phyloP scores from a whole-genome alignment of 441 rosid genomes.

The Geranium incanum region DNA sequence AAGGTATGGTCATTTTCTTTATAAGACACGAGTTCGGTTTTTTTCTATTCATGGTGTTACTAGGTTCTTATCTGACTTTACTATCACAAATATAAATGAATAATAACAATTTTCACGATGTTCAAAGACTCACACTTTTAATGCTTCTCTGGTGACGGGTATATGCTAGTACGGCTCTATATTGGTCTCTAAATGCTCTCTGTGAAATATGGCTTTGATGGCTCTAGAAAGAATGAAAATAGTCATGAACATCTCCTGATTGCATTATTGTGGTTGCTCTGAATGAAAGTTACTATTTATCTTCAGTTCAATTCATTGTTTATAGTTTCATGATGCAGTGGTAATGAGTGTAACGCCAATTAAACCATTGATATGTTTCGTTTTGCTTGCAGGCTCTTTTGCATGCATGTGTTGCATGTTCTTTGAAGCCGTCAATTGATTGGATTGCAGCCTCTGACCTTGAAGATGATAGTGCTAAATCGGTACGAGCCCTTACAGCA shows the following conservation, averaged over 20 bases:
- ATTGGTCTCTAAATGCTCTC: neutral
- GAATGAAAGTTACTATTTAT: neutral
- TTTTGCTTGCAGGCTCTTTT: constrained; percentile 51
- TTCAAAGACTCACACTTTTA: neutral
- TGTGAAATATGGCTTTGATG: neutral
- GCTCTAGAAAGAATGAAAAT: neutral
- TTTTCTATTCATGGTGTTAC: neutral
- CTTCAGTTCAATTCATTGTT: neutral
- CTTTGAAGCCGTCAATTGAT: constrained; percentile 53
- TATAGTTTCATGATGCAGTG: neutral
- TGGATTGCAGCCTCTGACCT: constrained; percentile 85
- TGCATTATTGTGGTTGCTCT: constrained; percentile 6
- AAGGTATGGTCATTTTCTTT: constrained; percentile 36
- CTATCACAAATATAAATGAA: neutral
- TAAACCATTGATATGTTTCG: constrained; percentile 13
- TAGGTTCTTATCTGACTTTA: neutral
- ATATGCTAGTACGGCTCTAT: neutral
- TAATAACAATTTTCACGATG: neutral
- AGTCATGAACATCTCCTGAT: neutral
- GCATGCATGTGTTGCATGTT: constrained; percentile 74
- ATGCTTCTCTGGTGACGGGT: neutral
- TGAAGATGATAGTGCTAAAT: constrained; percentile 54
- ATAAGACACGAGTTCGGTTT: neutral
- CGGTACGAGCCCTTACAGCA: constrained; percentile 27
- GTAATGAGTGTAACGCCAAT: constrained; percentile 18